Evolutionary conservation across 2,329 filamentous ascomycete species (phyloP).

Genomic region (Colletotrichum phormii): DNA sequence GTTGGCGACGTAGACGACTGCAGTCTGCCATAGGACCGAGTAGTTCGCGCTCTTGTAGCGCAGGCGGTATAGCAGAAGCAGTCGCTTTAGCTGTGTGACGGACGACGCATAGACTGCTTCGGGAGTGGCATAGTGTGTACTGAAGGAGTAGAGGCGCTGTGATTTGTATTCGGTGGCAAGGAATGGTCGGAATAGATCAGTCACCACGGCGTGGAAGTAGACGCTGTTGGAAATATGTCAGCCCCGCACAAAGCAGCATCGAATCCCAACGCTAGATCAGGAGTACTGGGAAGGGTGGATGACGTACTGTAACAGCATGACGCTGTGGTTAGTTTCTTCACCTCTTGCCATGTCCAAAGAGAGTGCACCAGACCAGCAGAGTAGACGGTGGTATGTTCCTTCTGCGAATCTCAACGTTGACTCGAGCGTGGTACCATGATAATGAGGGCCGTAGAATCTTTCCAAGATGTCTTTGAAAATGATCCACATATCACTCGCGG

Average conservation of each 20-base stretch:
- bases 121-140: not conserved
- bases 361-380: constrained; percentile 7
- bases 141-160: not conserved
- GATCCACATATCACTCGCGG: constrained; percentile 16
- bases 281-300: too few relatives aligned
- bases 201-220: constrained; percentile 20
- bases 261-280: not conserved
- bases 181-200: constrained; percentile 21
- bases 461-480: not conserved
- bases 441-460: not conserved
- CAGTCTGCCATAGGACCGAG: constrained; percentile 21
- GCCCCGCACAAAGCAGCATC: too few relatives aligned
- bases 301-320: constrained; percentile 25
- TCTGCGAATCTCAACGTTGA: not conserved
- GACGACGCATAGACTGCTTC: constrained; percentile 18
- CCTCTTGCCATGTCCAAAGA: not conserved
- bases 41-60: not conserved
- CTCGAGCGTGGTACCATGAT: rapidly evolving
- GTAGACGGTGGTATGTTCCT: not conserved
- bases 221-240: not conserved
- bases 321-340: not conserved
- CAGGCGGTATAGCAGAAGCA: constrained; percentile 6
- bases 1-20: constrained; percentile 18
- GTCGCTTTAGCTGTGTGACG: constrained; percentile 17
- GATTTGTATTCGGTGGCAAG: not conserved